A percentile compares a stretch with the other conserved stretches of the same genome.
These are phyloP conservation scores for Raphanus hybrid DNA, from an alignment of 441 rosid species.

Conservation along the genomic window DNA sequence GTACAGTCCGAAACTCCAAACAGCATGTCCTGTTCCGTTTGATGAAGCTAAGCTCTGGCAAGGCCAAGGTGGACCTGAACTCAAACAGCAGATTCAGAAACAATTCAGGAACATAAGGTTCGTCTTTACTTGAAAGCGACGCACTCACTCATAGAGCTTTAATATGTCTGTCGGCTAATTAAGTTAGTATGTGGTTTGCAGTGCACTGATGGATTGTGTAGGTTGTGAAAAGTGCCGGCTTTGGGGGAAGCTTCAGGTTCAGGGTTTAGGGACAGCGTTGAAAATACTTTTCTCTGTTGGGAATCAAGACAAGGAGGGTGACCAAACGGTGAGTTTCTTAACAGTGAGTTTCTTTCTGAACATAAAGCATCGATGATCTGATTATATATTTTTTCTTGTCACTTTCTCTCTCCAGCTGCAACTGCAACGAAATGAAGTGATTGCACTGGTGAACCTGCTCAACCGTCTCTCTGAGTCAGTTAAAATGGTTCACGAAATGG, in stretches of 20 bases:
- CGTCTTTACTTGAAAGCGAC: neutral
- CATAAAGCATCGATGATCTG: too few species aligned
- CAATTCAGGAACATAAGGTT: conserved; percentile 93
- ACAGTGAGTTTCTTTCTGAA: too few species aligned
- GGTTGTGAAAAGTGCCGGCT: conserved; percentile 93
- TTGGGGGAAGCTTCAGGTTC: conserved; percentile 97
- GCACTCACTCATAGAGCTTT: neutral
- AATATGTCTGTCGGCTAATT: neutral
- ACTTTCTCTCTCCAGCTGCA: conserved; percentile 51
- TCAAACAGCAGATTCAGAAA: conserved; percentile 76
- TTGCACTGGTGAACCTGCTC: conserved; percentile 71
- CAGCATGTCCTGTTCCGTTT: conserved; percentile 93
- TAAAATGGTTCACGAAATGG: conserved; percentile 63
- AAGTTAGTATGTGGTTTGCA: conserved; percentile 37
- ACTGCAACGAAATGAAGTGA: conserved; percentile 81
- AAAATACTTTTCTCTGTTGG: conserved; percentile 77
- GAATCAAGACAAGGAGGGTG: conserved; percentile 33
- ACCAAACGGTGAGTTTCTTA: conserved; percentile 41
- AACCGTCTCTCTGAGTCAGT: conserved; percentile 78
- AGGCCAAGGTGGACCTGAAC: conserved; percentile 87
- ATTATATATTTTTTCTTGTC: too few species aligned
- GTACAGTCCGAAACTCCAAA: conserved; percentile 70
- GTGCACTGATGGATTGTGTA: conserved; percentile 84
- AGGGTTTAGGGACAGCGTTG: conserved; percentile 83
- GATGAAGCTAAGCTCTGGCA: conserved; percentile 95